Evolutionary conservation across 1,284 basidiomycete genomes (phyloP), one percentile per base, ranked within the genome.

Genomic region (Paramarasmius palmivorus): DNA sequence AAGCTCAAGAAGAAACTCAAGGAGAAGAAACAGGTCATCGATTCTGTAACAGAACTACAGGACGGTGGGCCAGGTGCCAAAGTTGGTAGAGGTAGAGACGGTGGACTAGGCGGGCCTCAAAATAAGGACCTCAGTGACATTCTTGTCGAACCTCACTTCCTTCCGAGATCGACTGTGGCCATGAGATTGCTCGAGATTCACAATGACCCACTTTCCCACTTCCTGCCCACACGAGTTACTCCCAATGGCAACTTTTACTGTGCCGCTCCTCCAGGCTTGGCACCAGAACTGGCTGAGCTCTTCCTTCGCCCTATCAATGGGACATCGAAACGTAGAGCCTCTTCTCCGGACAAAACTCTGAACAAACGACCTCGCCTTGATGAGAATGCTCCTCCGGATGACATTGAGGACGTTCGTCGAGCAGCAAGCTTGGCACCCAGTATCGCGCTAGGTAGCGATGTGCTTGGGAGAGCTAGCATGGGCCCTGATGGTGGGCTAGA

Each of bases 181-280:
- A 86, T 93, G 79, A 86, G 88, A 20, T 77, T 96, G 8, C 78
- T 91, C 49, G 86, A 91, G 64, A 93, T 96, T 61, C 84, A 90
- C 35, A 84, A 88, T 22, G 92, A 97, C 63, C 94, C 94, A 14
- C 73, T 91, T 2, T 75, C 86, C 2, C 87, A 95, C 66, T 95
- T 96, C 73, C 72, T 95, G 47, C 93, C 94, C 1, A 91, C 85
- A 1, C 88, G 82, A 64, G 74, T 81, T 36, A 88, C 86, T 4
- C 74, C 85, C 7, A 80, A 83, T 41, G 88, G 85, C 15, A 84
- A 83, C 10, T 87, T 86, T 70, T 86, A 94, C 67, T 91, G 82
- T 62, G 90, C 87, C 42, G 93, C 88, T 0, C 92, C 92, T 10
- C 85, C 86, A 10, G 92, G 91, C 2, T 73, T 94, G 23, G 84